Percentiles rank a stretch among this genome's conserved stretches.
phyloP scores from a whole-genome alignment of 2,329 filamentous ascomycete genomes.

The Diplocarpon mali region DNA sequence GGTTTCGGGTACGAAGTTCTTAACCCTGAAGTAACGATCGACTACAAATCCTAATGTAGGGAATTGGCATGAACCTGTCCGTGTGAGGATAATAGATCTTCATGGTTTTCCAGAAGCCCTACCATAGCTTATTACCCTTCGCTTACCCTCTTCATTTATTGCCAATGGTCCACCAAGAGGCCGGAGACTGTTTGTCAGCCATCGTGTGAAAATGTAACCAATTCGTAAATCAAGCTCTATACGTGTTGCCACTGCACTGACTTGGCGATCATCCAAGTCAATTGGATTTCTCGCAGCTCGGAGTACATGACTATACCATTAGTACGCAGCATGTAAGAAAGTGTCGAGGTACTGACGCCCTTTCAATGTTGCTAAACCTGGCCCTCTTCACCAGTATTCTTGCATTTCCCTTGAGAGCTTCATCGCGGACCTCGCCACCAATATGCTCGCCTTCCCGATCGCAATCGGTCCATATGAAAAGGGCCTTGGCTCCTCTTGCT shows the following conservation, averaged over 20 bases:
- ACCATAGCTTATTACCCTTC: conserved; percentile 67
- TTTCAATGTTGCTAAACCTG: conserved; percentile 90
- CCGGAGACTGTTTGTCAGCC: conserved; percentile 71
- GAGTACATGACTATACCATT: conserved; percentile 60
- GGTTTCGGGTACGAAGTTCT: conserved; percentile 82
- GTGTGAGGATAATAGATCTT: background rate
- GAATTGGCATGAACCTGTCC: conserved; percentile 75
- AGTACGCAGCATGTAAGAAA: conserved; percentile 6
- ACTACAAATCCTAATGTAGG: conserved; percentile 95
- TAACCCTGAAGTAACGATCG: conserved; percentile 86
- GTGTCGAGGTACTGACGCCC: conserved; percentile 48
- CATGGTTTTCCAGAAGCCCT: conserved; percentile 18
- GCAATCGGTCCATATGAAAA: conserved; percentile 99
- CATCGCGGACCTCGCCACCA: conserved; percentile 76
- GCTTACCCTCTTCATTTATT: conserved; percentile 31
- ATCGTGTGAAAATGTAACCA: conserved; percentile 83
- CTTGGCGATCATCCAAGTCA: conserved; percentile 72
- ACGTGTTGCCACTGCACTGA: conserved; percentile 75
- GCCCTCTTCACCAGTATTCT: conserved; percentile 73
- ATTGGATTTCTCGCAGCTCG: conserved; percentile 69
- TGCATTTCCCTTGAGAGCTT: conserved; percentile 64
- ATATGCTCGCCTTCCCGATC: conserved; percentile 97
- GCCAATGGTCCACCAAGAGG: conserved; percentile 56
- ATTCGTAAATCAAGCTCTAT: conserved; percentile 91
- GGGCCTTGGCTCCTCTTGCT: conserved; percentile 57